Conservation (phyloP, 2,329 filamentous ascomycete genomes). For the Cytospora chrysosperma region DNA sequence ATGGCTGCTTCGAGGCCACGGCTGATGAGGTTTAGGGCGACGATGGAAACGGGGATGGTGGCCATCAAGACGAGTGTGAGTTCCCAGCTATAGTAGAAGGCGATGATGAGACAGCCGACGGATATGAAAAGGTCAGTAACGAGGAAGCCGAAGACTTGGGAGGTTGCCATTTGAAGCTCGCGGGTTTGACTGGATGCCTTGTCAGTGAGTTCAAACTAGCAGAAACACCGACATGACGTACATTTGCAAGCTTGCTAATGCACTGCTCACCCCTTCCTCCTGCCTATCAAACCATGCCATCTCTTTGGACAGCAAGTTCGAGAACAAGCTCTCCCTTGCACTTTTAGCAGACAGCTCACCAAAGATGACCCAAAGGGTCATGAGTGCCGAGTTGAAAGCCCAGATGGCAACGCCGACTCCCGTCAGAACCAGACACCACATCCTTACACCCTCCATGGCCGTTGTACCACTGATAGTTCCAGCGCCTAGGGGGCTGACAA, state of each 20-base stretch:
- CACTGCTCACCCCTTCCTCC: slow-evolving; percentile 67
- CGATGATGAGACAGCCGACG: slow-evolving; percentile 65
- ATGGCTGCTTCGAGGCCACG: slow-evolving; percentile 63
- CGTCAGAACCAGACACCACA: slow-evolving; percentile 62
- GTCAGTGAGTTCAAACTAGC: neutral
- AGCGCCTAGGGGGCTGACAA: slow-evolving; percentile 65
- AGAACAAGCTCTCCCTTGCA: slow-evolving; percentile 65
- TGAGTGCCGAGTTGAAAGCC: slow-evolving; percentile 65
- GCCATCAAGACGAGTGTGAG: slow-evolving; percentile 77
- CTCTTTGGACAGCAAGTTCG: slow-evolving; percentile 67
- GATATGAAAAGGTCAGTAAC: slow-evolving; percentile 64
- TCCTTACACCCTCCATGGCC: slow-evolving; percentile 56
- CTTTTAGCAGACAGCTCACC: slow-evolving; percentile 75
- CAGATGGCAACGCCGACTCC: slow-evolving; percentile 65
- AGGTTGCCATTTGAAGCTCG: slow-evolving; percentile 78
- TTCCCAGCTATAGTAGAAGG: slow-evolving; percentile 79
- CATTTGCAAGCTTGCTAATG: slow-evolving; percentile 73
- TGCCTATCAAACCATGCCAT: slow-evolving; percentile 80
- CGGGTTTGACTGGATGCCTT: slow-evolving; percentile 66
- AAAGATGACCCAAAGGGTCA: slow-evolving; percentile 71
- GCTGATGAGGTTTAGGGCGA: slow-evolving; percentile 60
- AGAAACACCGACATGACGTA: slow-evolving; percentile 41
- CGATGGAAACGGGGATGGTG: slow-evolving; percentile 65
- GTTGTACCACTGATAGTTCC: slow-evolving; percentile 48
- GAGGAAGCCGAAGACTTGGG: slow-evolving; percentile 73